Evolutionary conservation across 495 filamentous ascomycete genomes (phyloP), one percentile per base, ranked within the genome.

Genomic region (Zalerion maritima): DNA sequence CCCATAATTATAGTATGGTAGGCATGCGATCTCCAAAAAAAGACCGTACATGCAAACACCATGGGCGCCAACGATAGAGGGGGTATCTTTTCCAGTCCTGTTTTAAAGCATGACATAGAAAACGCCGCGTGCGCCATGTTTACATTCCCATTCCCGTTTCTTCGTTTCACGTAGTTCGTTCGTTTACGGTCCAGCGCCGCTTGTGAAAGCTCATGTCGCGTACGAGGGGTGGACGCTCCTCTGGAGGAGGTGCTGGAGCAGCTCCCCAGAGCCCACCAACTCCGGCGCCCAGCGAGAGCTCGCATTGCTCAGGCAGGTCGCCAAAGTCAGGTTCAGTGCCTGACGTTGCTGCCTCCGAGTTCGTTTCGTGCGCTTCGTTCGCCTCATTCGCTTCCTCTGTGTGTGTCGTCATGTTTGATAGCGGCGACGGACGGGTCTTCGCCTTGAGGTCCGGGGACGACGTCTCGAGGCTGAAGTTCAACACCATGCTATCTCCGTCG

Each of bases 171-270:
- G n/a, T n/a, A 23, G 29, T 32, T 9, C 48, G 45, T 24, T 62
- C 57, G 5, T 49, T 60, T 6, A 61, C 54, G 0, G 58, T 58
- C 60, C 60, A 64, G 25, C 58, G 47, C 29, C 60, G 40, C 36
- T 64, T 64, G 2, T 42, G 42, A 1, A 42, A 41, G 17, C 34
- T 57, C 6, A 54, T 28, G 29, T 62, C 58, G 6, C 55, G 42
- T 9, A 43, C n/a, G n/a, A n/a, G n/a, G n/a, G n/a, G 26, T 10
- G 34, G 29, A 14, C 61, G 57, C 0, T 47, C 55, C 9, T 59
- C 50, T 22, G 49, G 52, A 0, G 51, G 47, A 11, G 49, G 52
- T 21, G 39, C 38, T 0, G 50, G 49, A 0, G 32, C 28, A 9
- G 35, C 17, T 17, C 52, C 53, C 58, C 58, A 61, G 0, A 62